Evolutionary conservation across 257 asterid genomes (phyloP), one percentile per base, ranked within the genome.

Genomic region (Forsythia viridissima): DNA sequence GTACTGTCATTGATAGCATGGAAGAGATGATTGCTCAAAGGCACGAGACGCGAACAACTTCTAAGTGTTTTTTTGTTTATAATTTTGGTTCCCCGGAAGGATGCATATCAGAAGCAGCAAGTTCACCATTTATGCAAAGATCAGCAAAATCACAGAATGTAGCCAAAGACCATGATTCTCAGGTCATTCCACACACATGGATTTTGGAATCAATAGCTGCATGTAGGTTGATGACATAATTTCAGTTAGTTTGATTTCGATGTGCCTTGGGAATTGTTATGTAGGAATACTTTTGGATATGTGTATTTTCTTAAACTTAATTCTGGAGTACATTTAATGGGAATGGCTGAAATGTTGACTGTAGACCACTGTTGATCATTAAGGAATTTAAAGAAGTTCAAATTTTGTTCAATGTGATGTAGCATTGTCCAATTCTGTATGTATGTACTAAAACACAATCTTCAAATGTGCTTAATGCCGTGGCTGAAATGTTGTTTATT

Each of bases 151-250:
- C 98, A 3, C 80, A 78, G 78, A 77, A 79, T 55, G 72, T 87
- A 36, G 92, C 90, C 72, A 79, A 73, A 24, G 80, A 41, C 52
- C 69, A 77, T 0, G 83, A 82, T 15, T 87, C 88, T 74, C 84
- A 24, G 59, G 88, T 81, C 70, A 74, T 88, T 81, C 90, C 90
- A 15, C 98, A 92, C 85, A 92, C 97, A 8, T 96, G 97, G 98
- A 91, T 96, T 81, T 79, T 96, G 91, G 99, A 96, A 79, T 89
- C 96, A 2, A 88, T 96, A 76, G 96, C 97, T 77, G 96, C 90
- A 9, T 86, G 91, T 72, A 81, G 84, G 70, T 70, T 87, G 81
- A 57, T 18, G 34, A n/a, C 66, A n/a, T 57, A 57, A 9, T 63
- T 30, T 63, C 7, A 3, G 36, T 10, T 30, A 11, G 16, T 30